Percentiles rank a stretch among this genome's conserved stretches.
Evolutionary conservation across 192 early-diverging fungal genomes (phyloP).

Genomic region (Coemansia sp.): DNA sequence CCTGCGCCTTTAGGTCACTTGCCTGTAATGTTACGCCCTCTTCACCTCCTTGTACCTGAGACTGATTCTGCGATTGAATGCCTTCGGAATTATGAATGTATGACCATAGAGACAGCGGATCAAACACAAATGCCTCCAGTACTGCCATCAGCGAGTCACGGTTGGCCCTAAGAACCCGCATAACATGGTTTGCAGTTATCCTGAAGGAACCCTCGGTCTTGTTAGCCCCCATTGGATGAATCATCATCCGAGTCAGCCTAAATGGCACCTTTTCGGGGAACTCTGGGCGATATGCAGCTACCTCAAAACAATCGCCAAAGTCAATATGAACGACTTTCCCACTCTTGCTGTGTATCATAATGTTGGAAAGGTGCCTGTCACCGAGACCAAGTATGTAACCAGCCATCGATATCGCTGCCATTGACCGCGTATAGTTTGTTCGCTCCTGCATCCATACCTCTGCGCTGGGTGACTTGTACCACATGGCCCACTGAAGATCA

Average conservation of each 20-base stretch:
- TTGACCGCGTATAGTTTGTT: slow-evolving; percentile 91
- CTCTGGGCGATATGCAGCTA: slow-evolving; percentile 91
- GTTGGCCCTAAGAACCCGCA: slow-evolving; percentile 91
- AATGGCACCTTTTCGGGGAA: slow-evolving; percentile 97
- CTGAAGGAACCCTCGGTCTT: slow-evolving; percentile 94
- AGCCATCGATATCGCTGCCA: slow-evolving; percentile 98
- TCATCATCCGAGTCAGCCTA: slow-evolving; percentile 92
- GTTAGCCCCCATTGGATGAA: slow-evolving; percentile 96
- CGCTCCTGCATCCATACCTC: slow-evolving; percentile 94
- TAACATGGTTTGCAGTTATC: slow-evolving; percentile 89
- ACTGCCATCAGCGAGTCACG: slow-evolving; percentile 98
- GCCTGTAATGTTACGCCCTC: slow-evolving; percentile 18
- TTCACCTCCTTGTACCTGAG: slow-evolving; percentile 9
- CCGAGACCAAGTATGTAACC: slow-evolving; percentile 98
- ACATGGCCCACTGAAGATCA: slow-evolving; percentile 89
- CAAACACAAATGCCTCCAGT: slow-evolving; percentile 96
- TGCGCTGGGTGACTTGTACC: slow-evolving; percentile 94
- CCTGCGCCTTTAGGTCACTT: slow-evolving; percentile 73
- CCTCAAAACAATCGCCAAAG: slow-evolving; percentile 97
- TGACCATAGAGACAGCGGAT: slow-evolving; percentile 59
- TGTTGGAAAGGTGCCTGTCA: slow-evolving; percentile 94
- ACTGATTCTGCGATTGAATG: slow-evolving; percentile 22
- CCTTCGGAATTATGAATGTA: slow-evolving; percentile 12
- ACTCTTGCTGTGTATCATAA: slow-evolving; percentile 84
- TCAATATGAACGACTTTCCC: slow-evolving; percentile 98